Conservation (phyloP, 2,329 filamentous ascomycete genomes). For the Colletotrichum horii region DNA sequence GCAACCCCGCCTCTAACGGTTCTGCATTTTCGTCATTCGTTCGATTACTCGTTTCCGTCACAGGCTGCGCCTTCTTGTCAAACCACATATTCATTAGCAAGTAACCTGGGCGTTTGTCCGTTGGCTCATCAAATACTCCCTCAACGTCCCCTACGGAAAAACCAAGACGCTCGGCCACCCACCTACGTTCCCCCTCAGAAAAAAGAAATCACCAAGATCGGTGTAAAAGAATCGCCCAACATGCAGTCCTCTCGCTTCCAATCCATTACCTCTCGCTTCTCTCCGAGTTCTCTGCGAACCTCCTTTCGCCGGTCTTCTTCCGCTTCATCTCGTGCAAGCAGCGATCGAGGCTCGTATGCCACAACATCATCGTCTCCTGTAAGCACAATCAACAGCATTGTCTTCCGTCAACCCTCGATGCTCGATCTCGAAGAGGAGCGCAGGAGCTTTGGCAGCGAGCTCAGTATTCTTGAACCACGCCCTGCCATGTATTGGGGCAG, state of each 20-base stretch:
- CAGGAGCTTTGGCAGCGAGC: conserved; percentile 54
- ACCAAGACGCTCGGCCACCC: not conserved
- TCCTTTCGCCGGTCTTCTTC: conserved; percentile 59
- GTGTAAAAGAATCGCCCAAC: conserved; percentile 25
- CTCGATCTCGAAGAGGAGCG: conserved; percentile 64
- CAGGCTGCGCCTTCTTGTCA: conserved; percentile 36
- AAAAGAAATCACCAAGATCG: not conserved
- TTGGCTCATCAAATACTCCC: not conserved
- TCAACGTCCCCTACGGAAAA: not conserved
- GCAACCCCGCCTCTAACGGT: conserved; percentile 34
- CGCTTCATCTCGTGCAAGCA: conserved; percentile 46
- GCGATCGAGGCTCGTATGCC: conserved; percentile 44
- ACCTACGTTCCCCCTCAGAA: not conserved
- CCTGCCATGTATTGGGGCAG: conserved; percentile 69
- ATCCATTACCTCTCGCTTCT: conserved; percentile 55
- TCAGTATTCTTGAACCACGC: conserved; percentile 64
- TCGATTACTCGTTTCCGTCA: conserved; percentile 23
- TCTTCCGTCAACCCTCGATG: conserved; percentile 62
- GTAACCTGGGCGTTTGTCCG: not conserved
- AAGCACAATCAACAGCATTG: conserved; percentile 63
- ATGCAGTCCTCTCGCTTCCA: conserved; percentile 58
- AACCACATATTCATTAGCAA: not conserved
- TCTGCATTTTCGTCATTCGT: conserved; percentile 29
- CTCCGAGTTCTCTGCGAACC: conserved; percentile 51
- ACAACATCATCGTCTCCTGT: conserved; percentile 50